These are phyloP conservation scores for Barbatosphaeria neglecta DNA, from an alignment of 495 filamentous ascomycete species.

Conservation along the genomic window DNA sequence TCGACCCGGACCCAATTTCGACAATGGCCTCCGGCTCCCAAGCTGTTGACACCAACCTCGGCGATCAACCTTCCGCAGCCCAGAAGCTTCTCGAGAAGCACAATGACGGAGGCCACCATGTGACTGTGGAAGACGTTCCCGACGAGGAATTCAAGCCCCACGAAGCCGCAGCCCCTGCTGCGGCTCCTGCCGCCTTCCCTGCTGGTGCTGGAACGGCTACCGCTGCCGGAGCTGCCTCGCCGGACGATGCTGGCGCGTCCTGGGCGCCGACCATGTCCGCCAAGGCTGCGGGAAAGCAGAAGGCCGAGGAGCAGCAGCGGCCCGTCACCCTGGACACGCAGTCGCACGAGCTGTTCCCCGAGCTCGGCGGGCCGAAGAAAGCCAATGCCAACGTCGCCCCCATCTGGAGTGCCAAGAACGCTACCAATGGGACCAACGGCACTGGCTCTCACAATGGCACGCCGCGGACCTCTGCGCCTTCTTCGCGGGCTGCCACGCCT, in stretches of 20 bases:
- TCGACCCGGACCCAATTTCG: slow-evolving; percentile 2
- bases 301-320: slow-evolving; percentile 36
- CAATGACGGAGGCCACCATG: slow-evolving; percentile 52
- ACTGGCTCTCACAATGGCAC: slow-evolving; percentile 36
- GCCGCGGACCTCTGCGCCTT: slow-evolving; percentile 44
- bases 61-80: slow-evolving; percentile 44
- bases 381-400: slow-evolving; percentile 45
- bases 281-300: slow-evolving; percentile 55
- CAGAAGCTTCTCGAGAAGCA: slow-evolving; percentile 73
- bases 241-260: slow-evolving; percentile 19
- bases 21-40: slow-evolving; percentile 14
- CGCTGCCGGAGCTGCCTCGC: slow-evolving; percentile 19
- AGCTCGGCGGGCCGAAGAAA: slow-evolving; percentile 62
- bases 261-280: slow-evolving; percentile 34
- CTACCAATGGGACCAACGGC: slow-evolving; percentile 49
- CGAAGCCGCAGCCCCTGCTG: too few species aligned
- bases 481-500: slow-evolving; percentile 46
- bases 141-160: slow-evolving; percentile 61
- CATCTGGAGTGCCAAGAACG: slow-evolving; percentile 40
- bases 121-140: slow-evolving; percentile 63
- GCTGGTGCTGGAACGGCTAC: too few species aligned
- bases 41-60: slow-evolving; percentile 18
- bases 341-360: slow-evolving; percentile 84
- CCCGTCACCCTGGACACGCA: slow-evolving; percentile 53
- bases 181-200: too few species aligned